A percentile compares a stretch with the other conserved stretches of the same genome.
Evolutionary conservation across 1,284 basidiomycete species (phyloP).

Genomic region (Ganoderma lingzhi): DNA sequence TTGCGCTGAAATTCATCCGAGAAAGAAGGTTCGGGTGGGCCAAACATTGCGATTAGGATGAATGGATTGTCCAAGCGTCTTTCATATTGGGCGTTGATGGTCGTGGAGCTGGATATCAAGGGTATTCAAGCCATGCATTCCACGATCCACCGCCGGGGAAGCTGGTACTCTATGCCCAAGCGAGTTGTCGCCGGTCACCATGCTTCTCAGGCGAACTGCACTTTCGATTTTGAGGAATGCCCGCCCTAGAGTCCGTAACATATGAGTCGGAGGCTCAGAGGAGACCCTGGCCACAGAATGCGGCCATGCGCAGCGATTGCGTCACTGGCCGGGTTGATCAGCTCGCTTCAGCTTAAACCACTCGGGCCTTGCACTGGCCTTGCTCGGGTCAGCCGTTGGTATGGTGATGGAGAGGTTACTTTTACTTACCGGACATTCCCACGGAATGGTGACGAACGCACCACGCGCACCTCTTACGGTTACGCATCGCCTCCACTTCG

Average conservation of each 20-base stretch:
- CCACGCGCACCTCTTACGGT: neutral
- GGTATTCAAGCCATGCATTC: neutral
- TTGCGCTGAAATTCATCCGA: neutral
- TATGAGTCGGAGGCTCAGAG: neutral
- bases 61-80: neutral
- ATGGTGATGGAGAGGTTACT: neutral
- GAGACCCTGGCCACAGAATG: neutral
- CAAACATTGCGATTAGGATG: neutral
- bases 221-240: neutral
- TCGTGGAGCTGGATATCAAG: neutral
- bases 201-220: neutral
- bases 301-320: neutral
- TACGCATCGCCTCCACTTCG: neutral
- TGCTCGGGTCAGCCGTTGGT: neutral
- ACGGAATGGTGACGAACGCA: neutral
- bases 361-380: neutral
- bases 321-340: neutral
- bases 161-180: neutral
- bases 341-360: neutral
- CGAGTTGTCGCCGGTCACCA: constrained; percentile 1
- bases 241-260: neutral
- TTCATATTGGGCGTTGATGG: constrained; percentile 3
- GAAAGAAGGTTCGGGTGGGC: neutral
- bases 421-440: neutral
- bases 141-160: neutral